Base-by-base conservation (phyloP, 805 yeast genomes). In the Kazachstania kunashirensis region DNA sequence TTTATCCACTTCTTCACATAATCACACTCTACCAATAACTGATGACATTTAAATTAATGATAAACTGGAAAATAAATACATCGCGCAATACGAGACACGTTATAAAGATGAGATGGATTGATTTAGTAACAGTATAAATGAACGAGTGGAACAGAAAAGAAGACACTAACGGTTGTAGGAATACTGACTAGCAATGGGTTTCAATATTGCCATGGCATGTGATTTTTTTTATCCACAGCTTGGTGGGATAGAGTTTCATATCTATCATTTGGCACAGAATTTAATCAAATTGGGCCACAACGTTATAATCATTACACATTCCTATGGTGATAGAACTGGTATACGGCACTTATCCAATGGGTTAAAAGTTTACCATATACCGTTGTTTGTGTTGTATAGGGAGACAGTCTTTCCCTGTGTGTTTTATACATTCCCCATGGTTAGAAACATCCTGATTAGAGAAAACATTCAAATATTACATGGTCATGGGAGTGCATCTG, bases 211-310 rank as follows among this genome's bases (percentile, higher is more conserved):
- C 6, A 88, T 92, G 96, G 84, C 88, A 4, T 83, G 94, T 30
- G 99, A 92, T 61, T 92, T 86, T 67, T 92, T 92, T 73, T 92
- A 83, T 61, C 99, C 99, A 9, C 98, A 92, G 55, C 81, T 96
- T 0, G 99, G 99, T 3, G 99, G 99, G 8, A 94, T 92, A 2
- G 99, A 92, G 57, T 77, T 89, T 43, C 98, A 92, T 55, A 83
- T 89, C 13, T 85, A 84, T 57, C 97, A 92, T 57, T 61, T 92
- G 17, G 79, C 97, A 0, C 94, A 85, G 57, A 75, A 79, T 50
- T 71, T 88, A 37, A 79, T 84, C 8, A 74, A 73, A 15, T 60
- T 78, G 27, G 96, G 96, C 7, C 96, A 88, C 53, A 74, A 83
- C 4, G 96, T 89, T 9, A 62, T 88, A 5, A 74, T 92, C 17